Conservation (phyloP, 176 grass and related monocot species). For the Chloris gayana region DNA sequence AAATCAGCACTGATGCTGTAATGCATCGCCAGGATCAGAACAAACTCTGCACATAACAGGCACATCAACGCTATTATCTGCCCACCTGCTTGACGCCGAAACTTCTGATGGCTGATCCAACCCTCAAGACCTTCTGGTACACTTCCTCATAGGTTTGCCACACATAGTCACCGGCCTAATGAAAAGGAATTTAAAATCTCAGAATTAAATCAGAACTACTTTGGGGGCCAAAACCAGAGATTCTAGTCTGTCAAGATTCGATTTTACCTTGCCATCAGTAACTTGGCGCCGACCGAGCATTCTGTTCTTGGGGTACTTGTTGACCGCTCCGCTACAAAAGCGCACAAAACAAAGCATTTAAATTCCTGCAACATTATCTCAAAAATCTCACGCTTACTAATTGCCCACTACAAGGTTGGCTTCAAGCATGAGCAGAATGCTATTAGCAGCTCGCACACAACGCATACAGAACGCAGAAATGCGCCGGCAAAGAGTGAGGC, state of each 20-base stretch:
- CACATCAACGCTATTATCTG: background rate
- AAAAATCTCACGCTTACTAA: background rate
- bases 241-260: background rate
- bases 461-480: background rate
- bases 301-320: constrained; percentile 70
- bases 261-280: constrained; percentile 66
- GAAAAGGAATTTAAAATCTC: no score
- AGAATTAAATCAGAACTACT: background rate
- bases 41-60: background rate
- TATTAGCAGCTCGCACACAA: background rate
- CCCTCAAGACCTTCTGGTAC: constrained; percentile 50
- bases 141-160: constrained; percentile 92
- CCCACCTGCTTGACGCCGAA: constrained; percentile 60
- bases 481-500: background rate
- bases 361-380: background rate
- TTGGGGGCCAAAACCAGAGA: background rate
- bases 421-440: background rate
- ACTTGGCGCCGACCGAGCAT: constrained; percentile 84
- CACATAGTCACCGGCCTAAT: constrained; percentile 65
- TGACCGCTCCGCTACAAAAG: constrained; percentile 60
- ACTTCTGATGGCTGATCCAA: constrained; percentile 68
- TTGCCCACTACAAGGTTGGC: background rate
- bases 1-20: background rate
- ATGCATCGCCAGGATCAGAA: background rate
- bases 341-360: background rate